Evolutionary conservation across 1,284 basidiomycete species (phyloP), one percentile per base, ranked within the genome.

Genomic region (Limonomyces culmigenus): DNA sequence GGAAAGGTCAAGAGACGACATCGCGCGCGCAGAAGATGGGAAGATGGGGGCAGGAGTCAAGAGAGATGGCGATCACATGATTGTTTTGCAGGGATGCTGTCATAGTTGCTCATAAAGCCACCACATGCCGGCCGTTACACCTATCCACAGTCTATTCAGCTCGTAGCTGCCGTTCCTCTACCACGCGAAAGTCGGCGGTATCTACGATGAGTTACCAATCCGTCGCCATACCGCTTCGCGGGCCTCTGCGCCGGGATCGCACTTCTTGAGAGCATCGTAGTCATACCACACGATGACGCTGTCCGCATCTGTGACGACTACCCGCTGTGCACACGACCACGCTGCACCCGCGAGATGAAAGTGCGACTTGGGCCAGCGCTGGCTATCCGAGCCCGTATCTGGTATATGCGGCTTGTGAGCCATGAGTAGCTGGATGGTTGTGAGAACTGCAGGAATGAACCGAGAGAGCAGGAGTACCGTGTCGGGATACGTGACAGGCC

Each of bases 271-370:
- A 17, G 44, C 58, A 38, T 77, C 73, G 43, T 81, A 80, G 48
- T 79, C 71, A 40, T 81, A 83, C 79, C 79, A 83, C 8, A 79
- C 78, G 17, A 77, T 49, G 4, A 63, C 61, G 36, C 72, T 69
- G 46, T 71, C 67, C 2, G 70, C 67, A 40, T 72, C 65, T 1
- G 76, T 66, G 4, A 80, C 77, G 37, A 77, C 59, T 5, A 62
- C 54, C 29, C 62, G 57, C 48, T 80, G 78, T 5, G 58, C 47
- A 33, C 74, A 62, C 6, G 76, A 79, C 53, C 71, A 81, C 14
- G 74, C 69, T 15, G 61, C 62, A 5, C 65, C 65, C 12, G 53
- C 53, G 27, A 72, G 54, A 34, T 58, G 51, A 48, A 81, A 71
- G 41, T 62, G 53, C 12, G 56, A 56, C 45, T 38, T 59, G 51